Evolutionary conservation across 73 alveolate species (phyloP), one percentile per base, ranked within the genome.

Genomic region (Urostyla sp.): DNA sequence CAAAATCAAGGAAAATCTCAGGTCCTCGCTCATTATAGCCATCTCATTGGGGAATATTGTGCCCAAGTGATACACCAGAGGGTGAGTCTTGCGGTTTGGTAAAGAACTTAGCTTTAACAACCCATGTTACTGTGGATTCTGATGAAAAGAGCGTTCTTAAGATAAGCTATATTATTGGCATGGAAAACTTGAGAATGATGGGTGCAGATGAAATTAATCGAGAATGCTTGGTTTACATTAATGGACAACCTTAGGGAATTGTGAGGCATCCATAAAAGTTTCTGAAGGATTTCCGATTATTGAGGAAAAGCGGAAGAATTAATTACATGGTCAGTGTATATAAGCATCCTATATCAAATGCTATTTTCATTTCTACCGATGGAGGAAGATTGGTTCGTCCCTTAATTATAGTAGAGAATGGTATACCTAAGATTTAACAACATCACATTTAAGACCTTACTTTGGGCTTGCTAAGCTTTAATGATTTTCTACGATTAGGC

Each of bases 11-110:
- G 58, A 98, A 98, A 81, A 94, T 97, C 20, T 50, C 93, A 26
- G 99, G 99, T 0, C 99, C 99, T 2, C 91, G 99, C 55, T 90
- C 99, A 27, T 75, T 98, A 10, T 96, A 97, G 61, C 99, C 99
- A 4, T 92, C 99, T 32, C 98, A 95, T 57, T 98, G 98, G 97
- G 99, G 99, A 27, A 92, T 98, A 97, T 76, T 98, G 2, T 97
- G 99, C 54, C 99, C 99, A 7, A 82, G 97, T 45, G 99, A 98
- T 85, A 98, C 99, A 7, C 99, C 99, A 0, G 99, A 98, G 46
- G 99, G 99, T 0, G 98, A 89, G 49, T 88, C 96, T 57, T 97
- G 99, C 72, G 99, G 99, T 3, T 82, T 98, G 54, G 99, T 96
- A 5, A 98, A 98, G 88, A 92, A 85, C 77, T 94, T 97, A 54